These are phyloP conservation scores for Beauveria sp. DNA, from an alignment of 2,329 filamentous ascomycete species.

Conservation along the genomic window DNA sequence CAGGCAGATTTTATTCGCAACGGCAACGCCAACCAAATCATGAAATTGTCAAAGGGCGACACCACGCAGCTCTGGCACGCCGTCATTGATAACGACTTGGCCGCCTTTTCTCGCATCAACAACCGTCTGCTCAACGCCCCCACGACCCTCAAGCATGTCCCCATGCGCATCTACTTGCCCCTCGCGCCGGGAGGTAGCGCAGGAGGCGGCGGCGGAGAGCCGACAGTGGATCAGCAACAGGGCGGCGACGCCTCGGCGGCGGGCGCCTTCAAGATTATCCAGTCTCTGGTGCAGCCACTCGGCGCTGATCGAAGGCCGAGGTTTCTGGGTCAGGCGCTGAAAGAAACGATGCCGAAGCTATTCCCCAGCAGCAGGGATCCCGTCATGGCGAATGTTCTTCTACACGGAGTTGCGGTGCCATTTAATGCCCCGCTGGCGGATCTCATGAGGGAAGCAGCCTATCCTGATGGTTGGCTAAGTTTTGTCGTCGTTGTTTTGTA, in stretches of 20 bases:
- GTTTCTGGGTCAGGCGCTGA: slow-evolving; percentile 67
- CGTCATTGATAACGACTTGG: slow-evolving; percentile 69
- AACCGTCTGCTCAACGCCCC: slow-evolving; percentile 69
- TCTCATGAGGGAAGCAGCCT: slow-evolving; percentile 71
- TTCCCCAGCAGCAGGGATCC: slow-evolving; percentile 84
- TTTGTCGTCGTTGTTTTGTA: slow-evolving; percentile 67
- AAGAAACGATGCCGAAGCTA: slow-evolving; percentile 65
- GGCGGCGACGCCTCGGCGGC: slow-evolving; percentile 19
- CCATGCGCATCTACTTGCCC: slow-evolving; percentile 79
- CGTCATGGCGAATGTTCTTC: slow-evolving; percentile 71
- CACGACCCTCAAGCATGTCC: slow-evolving; percentile 71
- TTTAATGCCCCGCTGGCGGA: slow-evolving; percentile 76
- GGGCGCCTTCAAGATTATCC: slow-evolving; percentile 63
- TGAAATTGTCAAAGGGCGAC: slow-evolving; percentile 78
- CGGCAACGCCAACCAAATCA: slow-evolving; percentile 81
- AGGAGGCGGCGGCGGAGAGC: slow-evolving; percentile 21
- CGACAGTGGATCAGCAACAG: not conserved
- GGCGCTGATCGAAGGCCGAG: slow-evolving; percentile 31
- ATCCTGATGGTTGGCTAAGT: slow-evolving; percentile 88
- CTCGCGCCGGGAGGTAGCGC: slow-evolving; percentile 44
- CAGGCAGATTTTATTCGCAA: slow-evolving; percentile 80
- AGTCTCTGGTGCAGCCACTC: slow-evolving; percentile 58
- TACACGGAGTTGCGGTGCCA: slow-evolving; percentile 80
- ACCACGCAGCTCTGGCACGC: slow-evolving; percentile 76
- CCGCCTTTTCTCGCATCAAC: slow-evolving; percentile 66